Base-by-base conservation (phyloP, 768 basidiomycete genomes). In the Lactarius sp. region DNA sequence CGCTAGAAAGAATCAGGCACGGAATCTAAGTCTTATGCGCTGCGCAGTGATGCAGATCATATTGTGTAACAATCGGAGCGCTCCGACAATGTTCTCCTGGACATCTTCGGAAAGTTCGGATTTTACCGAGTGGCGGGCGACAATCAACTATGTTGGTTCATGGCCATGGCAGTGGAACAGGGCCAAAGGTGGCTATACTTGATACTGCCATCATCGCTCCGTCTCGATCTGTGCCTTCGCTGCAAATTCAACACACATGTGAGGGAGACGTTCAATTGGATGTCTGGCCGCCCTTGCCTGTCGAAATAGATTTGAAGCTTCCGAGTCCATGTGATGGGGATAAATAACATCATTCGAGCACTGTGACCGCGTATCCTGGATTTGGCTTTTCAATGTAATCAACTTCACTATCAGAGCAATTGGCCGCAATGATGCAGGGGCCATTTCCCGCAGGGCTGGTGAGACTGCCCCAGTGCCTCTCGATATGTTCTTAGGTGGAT, bases 241-340 rank as follows among this genome's bases (percentile, higher is more conserved):
- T 52, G 59, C 51, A 42, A 39, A n/a, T 10, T n/a, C 27, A 33
- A 36, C n/a, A 60, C 49, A 31, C 59, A 51, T 9, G 50, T 52
- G 22, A 34, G 27, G 59, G 27, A 33, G 51, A 27, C 2, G 27
- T 22, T n/a, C n/a, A n/a, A n/a, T n/a, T 60, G 39, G 31, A 31
- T 41, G n/a, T 31, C 52, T 60, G 52, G 59, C 59, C 51, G 18
- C 41, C 39, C 6, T 36, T 60, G 14, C 59, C 59, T 52, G 53
- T 60, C 6, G 31, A 36, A n/a, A 37, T 51, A 34, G 27, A 20
- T 16, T 18, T 22, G 9, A 7, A 36, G 18, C n/a, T 9, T 10
- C 36, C n/a, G n/a, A n/a, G n/a, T n/a, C n/a, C 22, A 3, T 16
- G 14, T 9, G n/a, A 34, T 34, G 31, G 16, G 42, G 42, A 6